Evolutionary conservation across 2,329 filamentous ascomycete genomes (phyloP).

Genomic region (Graphilbum sp.): DNA sequence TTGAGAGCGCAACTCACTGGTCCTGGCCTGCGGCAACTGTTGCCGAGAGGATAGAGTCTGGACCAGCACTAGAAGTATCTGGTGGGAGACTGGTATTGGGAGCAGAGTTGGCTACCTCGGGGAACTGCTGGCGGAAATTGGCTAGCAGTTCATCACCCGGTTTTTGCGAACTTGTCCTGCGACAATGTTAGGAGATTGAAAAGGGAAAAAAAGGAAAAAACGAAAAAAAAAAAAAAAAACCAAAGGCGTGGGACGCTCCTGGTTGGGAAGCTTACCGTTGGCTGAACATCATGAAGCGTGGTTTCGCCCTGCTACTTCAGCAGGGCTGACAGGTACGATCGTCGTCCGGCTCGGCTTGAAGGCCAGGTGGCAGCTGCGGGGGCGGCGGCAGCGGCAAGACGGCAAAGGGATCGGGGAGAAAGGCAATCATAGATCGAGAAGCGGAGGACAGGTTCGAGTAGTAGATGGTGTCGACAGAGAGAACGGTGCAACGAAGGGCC

Average conservation of each 20-base stretch:
- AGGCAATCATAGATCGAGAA: conserved; percentile 7
- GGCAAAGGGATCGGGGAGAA: conserved; percentile 1
- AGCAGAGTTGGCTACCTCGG: conserved; percentile 41
- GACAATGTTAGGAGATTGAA: not conserved
- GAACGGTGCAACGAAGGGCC: not conserved
- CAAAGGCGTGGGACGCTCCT: too few relatives aligned
- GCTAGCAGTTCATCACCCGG: conserved; percentile 71
- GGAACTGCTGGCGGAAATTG: conserved; percentile 71
- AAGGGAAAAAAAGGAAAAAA: not conserved
- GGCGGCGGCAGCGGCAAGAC: conserved; percentile 4
- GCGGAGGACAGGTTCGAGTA: not conserved
- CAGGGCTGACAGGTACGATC: conserved; percentile 4
- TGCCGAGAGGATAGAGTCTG: conserved; percentile 2
- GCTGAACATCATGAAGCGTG: conserved; percentile 17
- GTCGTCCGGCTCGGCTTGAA: not conserved
- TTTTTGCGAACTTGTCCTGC: conserved; percentile 65
- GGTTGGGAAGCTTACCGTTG: conserved; percentile 15
- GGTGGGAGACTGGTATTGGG: conserved; percentile 13
- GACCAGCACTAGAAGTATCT: too few relatives aligned
- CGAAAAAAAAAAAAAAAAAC: not conserved
- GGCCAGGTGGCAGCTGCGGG: not conserved
- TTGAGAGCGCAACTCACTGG: conserved; percentile 13
- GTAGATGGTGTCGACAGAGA: not conserved
- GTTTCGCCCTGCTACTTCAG: conserved; percentile 9
- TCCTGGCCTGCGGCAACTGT: conserved; percentile 13